A percentile compares a stretch with the other conserved stretches of the same genome.
phyloP scores from a whole-genome alignment of 140 eudicot species.

The Stevia rebaudiana region DNA sequence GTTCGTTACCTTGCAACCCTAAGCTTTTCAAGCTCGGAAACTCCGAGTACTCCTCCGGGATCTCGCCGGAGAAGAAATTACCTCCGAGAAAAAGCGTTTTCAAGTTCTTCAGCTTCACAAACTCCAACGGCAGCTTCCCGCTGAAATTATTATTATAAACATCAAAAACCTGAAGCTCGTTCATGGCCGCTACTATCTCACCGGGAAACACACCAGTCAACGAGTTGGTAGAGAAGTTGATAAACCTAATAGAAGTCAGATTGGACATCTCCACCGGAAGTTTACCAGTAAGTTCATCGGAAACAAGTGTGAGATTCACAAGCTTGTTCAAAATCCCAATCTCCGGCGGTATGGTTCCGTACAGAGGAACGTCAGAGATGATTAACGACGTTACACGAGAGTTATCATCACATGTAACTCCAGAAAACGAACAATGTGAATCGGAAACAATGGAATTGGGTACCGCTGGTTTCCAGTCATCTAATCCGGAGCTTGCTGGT shows the following conservation, averaged over 20 bases:
- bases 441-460: conserved; percentile 13
- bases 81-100: conserved; percentile 52
- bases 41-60: conserved; percentile 52
- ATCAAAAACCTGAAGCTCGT: conserved; percentile 52
- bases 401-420: conserved; percentile 54
- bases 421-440: conserved; percentile 70
- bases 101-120: conserved; percentile 31
- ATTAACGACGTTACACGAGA: conserved; percentile 43
- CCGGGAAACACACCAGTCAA: conserved; percentile 56
- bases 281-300: conserved; percentile 54
- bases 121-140: conserved; percentile 56
- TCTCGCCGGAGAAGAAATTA: conserved; percentile 66
- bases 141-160: conserved; percentile 62
- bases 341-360: conserved; percentile 57
- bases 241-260: conserved; percentile 26
- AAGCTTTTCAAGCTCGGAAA: conserved; percentile 31
- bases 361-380: conserved; percentile 41
- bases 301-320: conserved; percentile 42
- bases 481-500: conserved; percentile 35
- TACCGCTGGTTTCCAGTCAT: conserved; percentile 41
- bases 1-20: conserved; percentile 53
- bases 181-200: conserved; percentile 25
- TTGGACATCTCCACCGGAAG: conserved; percentile 47
- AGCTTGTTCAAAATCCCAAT: conserved; percentile 47
- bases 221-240: conserved; percentile 49